These are phyloP conservation scores for Beta corolliflora DNA, from an alignment of 179 eudicot genomes.

Conservation along the genomic window DNA sequence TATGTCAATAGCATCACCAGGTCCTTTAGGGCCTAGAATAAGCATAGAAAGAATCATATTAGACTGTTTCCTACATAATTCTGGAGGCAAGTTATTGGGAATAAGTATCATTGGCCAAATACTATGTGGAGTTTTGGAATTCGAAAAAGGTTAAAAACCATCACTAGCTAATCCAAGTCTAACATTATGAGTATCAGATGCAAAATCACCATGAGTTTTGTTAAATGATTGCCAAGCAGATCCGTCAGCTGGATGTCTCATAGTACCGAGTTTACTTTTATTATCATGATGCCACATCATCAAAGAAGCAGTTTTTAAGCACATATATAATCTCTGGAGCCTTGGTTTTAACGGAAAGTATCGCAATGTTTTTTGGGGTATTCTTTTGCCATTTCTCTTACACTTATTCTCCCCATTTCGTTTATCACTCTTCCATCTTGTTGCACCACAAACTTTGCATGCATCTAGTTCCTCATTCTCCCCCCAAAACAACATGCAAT, in stretches of 20 bases:
- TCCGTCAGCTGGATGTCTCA: not conserved
- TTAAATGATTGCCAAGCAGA: not conserved
- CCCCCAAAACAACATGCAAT: no score
- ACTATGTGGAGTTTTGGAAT: not conserved
- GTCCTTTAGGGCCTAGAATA: not conserved
- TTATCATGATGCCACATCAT: conserved; percentile 5
- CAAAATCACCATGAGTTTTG: not conserved
- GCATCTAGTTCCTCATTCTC: no score
- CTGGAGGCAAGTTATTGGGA: not conserved
- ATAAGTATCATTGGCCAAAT: not conserved
- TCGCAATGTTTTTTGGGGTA: not conserved
- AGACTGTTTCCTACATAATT: not conserved
- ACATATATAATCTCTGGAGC: conserved; percentile 13
- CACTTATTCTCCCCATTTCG: no score
- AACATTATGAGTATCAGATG: not conserved
- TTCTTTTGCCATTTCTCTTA: not conserved
- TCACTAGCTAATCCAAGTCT: not conserved
- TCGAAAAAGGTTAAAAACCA: conserved; percentile 5
- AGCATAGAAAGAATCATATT: not conserved
- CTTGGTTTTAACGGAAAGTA: conserved; percentile 15
- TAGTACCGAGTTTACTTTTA: not conserved
- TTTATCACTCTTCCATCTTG: no score
- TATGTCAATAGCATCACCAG: not conserved
- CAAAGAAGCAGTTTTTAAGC: not conserved
- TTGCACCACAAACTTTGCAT: no score